Evolutionary conservation across 2,329 filamentous ascomycete genomes (phyloP), one percentile per base, ranked within the genome.

Genomic region (Ophiostoma ips): DNA sequence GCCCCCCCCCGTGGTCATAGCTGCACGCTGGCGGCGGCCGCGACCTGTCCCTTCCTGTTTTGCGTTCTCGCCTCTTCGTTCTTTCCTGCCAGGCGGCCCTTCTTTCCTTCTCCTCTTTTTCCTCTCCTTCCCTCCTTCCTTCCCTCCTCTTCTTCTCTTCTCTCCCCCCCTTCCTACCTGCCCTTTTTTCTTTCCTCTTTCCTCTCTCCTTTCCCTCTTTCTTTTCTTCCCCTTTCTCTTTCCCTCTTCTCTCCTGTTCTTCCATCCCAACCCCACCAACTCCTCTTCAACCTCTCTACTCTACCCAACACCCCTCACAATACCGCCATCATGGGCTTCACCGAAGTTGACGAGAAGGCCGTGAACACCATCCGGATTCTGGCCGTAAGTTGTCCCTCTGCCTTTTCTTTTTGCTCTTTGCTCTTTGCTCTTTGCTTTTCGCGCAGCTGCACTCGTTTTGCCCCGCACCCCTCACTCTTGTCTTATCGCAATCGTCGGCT

Each of bases 331-430:
- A 96, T 96, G 90, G 81, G 81, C 69, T 95, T 85, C 79, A 77
- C 77, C 68, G 85, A 96, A 64, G 69, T 82, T 65, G 92, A 98
- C 70, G 75, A 83, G 76, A 79, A 88, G 71, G 85, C 87, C 66
- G 87, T 98, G 75, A 96, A 96, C 83, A 95, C 90, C 70, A 96
- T 98, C 76, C 87, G 92, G 69, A 72, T 87, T 66, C 80, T 98
- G 62, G 89, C 92, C 68, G 92, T 96, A 83, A 70, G 88, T 83
- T 19, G 40, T 13, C n/a, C 15, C 16, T 18, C 5, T 31, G 21
- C 24, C 6, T 41, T 21, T 11, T 18, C 9, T 16, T n/a, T 6
- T 16, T 43, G 5, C n/a, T 16, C 21, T 41, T 41, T 21, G 19
- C 37, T n/a, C 16, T 28, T 28, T 40, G 18, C 37, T 19, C 11